These are phyloP conservation scores for Kurtzmaniella quercitrusa DNA, from an alignment of 1,139 yeast genomes.

Conservation along the genomic window DNA sequence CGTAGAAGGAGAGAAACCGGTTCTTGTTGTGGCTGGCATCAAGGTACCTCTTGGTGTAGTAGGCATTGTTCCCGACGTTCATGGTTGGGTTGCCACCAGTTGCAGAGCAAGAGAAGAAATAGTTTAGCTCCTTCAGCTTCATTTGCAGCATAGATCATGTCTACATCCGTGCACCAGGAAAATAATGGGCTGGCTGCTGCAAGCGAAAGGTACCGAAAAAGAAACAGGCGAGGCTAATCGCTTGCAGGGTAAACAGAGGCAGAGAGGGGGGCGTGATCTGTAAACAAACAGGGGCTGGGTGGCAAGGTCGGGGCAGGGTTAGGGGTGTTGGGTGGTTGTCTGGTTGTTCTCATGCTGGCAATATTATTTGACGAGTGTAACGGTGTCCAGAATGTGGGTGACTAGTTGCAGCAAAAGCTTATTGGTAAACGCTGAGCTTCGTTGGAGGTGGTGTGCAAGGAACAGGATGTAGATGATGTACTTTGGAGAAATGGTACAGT, in stretches of 20 bases:
- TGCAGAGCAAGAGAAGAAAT: background rate
- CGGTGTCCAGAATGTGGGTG: no score
- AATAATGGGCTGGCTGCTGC: constrained; percentile 4
- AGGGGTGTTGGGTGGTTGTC: no score
- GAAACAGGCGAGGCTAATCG: background rate
- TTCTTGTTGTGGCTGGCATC: background rate
- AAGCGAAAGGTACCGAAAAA: background rate
- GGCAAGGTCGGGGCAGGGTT: no score
- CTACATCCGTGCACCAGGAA: constrained; percentile 4
- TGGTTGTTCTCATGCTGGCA: no score
- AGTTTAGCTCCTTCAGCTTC: background rate
- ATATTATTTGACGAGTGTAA: no score
- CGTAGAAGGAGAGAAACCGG: background rate
- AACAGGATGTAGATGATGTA: no score
- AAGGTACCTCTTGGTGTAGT: background rate
- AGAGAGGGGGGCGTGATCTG: no score
- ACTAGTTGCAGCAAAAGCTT: no score
- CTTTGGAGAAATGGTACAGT: no score
- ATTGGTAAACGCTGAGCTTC: no score
- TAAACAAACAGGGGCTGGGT: no score
- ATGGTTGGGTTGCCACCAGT: background rate
- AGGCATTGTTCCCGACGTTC: constrained; percentile 2
- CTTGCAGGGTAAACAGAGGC: background rate
- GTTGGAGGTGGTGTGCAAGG: no score
- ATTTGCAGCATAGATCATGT: background rate